phyloP scores from a whole-genome alignment of 2,329 filamentous ascomycete species.

The Hymenoscyphus albidus region DNA sequence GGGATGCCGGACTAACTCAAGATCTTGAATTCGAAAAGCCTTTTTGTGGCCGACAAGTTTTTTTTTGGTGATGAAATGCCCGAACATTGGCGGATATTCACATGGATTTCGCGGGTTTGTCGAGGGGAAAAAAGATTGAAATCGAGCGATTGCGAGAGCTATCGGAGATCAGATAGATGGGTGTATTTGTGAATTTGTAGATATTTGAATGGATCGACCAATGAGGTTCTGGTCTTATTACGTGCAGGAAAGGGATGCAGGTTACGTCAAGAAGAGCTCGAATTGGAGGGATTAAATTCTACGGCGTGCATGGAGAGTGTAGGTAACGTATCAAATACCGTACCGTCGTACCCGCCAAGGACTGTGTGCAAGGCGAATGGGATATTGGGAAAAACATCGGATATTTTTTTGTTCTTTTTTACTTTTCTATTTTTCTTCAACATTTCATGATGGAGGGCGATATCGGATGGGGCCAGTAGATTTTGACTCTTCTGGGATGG shows the following conservation, averaged over 20 bases:
- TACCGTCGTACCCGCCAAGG: slow-evolving; percentile 1
- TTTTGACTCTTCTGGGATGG: neutral
- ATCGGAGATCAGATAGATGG: neutral
- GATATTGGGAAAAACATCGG: neutral
- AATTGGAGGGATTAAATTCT: slow-evolving; percentile 1
- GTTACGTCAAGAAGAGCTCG: slow-evolving; percentile 1
- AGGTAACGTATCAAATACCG: slow-evolving; percentile 1
- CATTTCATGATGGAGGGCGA: neutral
- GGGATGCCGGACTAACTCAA: neutral
- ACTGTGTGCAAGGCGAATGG: neutral
- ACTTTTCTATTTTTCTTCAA: neutral
- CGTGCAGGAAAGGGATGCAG: neutral
- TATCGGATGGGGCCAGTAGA: neutral
- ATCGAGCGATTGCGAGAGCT: neutral
- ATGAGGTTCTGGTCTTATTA: neutral
- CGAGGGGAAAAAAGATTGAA: neutral
- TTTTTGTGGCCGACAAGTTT: neutral
- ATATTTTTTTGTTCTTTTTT: no score
- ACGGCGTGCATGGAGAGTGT: neutral
- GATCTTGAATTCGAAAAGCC: neutral
- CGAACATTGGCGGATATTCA: neutral
- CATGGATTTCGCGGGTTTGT: slow-evolving; percentile 1
- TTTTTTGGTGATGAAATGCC: neutral
- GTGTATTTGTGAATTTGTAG: neutral
- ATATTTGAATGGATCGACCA: neutral